A percentile compares a stretch with the other conserved stretches of the same genome.
Conservation (phyloP, 768 basidiomycete genomes). For the Xerocomellus chrysenteron region DNA sequence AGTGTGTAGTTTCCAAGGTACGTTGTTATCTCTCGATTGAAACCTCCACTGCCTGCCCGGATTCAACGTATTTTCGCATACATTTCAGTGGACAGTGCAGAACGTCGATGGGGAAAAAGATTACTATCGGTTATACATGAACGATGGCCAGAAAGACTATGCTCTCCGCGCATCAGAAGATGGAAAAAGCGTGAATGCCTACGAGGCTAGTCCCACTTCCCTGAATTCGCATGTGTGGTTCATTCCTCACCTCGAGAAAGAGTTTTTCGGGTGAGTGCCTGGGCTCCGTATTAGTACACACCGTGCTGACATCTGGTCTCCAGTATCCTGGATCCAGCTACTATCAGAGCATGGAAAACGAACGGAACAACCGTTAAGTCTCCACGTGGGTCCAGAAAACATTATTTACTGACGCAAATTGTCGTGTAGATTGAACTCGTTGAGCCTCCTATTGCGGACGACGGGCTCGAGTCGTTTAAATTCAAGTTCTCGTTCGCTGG, state of each 20-base stretch:
- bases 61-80: background rate
- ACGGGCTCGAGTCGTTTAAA: background rate
- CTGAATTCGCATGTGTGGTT: slow-evolving; percentile 4
- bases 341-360: background rate
- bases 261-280: background rate
- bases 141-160: background rate
- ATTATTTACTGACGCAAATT: background rate
- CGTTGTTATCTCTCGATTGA: background rate
- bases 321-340: background rate
- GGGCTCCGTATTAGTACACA: background rate
- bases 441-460: background rate
- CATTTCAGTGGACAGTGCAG: slow-evolving; percentile 6
- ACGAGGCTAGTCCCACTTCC: background rate
- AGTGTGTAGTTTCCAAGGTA: background rate
- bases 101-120: background rate
- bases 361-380: background rate
- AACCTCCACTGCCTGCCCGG: background rate
- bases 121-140: slow-evolving; percentile 2
- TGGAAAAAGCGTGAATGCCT: background rate
- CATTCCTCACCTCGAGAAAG: background rate
- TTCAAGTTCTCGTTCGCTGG: slow-evolving; percentile 5
- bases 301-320: background rate
- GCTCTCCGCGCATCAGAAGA: background rate
- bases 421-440: background rate
- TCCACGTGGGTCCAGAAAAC: background rate